Evolutionary conservation across 768 basidiomycete genomes (phyloP), one percentile per base, ranked within the genome.

Genomic region (Boletus eberwhitei): DNA sequence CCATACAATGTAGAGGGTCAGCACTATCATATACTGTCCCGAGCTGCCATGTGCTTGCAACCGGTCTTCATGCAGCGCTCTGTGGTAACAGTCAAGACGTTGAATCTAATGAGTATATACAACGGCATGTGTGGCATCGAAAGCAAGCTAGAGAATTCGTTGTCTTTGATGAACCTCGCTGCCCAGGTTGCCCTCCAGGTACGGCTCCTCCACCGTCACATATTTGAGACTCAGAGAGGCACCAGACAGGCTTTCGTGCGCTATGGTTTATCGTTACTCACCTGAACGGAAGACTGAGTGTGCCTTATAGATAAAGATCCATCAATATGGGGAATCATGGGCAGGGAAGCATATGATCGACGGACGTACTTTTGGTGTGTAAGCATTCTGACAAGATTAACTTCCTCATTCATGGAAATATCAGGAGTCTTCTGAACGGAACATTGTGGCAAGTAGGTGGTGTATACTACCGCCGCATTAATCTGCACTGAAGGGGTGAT

Each of bases 41-140:
- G 73, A 54, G 78, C 79, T 14, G 74, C 80, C 5, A 47, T 80
- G 26, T 71, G 74, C 17, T 69, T 81, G 19, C 79, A 80, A 53
- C 70, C 77, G 7, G 69, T 80, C 11, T 54, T 81, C 32, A 68
- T 64, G 26, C 67, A 77, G 36, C 72, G 75, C 42, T 81, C 80
- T 11, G 59, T 80, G 32, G 73, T 75, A 29, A 80, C 79, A 14
- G 65, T 79, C 56, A 79, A 81, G 66, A 73, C 74, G 44, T 56
- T 81, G 31, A 77, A 80, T 65, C 69, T 81, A 31, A 80, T 80
- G 77, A 80, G 79, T 54, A 71, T 80, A 35, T 81, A 79, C 67
- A 77, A 79, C 55, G 79, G 79, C 42, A 73, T 81, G 73, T 79
- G 79, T 59, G 79, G 79, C 29, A 74, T 79, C 58, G 79, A 81